Conservation (phyloP, 257 asterid species). For the Gynochthodes officinalis region DNA sequence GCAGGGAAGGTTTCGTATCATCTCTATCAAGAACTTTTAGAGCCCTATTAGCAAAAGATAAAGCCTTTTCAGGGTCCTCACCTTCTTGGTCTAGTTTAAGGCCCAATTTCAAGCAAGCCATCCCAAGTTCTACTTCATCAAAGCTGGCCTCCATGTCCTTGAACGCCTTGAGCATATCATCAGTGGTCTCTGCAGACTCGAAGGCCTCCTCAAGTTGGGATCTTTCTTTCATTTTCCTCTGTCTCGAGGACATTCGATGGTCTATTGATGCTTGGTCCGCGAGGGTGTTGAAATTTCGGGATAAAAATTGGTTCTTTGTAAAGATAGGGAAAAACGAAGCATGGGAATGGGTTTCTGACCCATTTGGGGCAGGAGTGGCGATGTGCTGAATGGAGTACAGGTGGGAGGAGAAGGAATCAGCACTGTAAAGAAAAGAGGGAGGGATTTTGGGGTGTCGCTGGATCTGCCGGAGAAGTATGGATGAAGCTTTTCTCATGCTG, state of each 20-base stretch:
- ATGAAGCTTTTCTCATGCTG: conserved; percentile 70
- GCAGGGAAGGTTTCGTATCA: conserved; percentile 48
- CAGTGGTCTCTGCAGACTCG: conserved; percentile 70
- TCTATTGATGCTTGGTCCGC: conserved; percentile 37
- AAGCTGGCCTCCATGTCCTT: conserved; percentile 60
- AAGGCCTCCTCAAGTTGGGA: conserved; percentile 77
- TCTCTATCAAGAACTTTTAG: conserved; percentile 51
- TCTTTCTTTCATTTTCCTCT: conserved; percentile 58
- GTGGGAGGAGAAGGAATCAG: conserved; percentile 23
- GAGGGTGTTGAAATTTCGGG: conserved; percentile 43
- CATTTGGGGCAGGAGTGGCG: conserved; percentile 14
- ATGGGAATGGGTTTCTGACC: conserved; percentile 33
- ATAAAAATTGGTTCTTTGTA: conserved; percentile 15
- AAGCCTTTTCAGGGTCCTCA: conserved; percentile 63
- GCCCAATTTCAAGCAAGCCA: conserved; percentile 80
- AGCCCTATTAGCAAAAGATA: conserved; percentile 72
- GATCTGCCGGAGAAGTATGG: conserved; percentile 37
- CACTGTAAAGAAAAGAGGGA: conserved; percentile 29
- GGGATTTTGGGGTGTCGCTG: conserved; percentile 33
- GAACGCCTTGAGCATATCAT: conserved; percentile 71
- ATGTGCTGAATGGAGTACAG: conserved; percentile 5
- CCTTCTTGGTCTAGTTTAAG: conserved; percentile 80
- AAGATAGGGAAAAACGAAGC: conserved; percentile 32
- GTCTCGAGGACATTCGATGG: conserved; percentile 59
- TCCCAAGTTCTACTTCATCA: conserved; percentile 69